Evolutionary conservation across 441 rosid genomes (phyloP).

Genomic region (Gossypium davidsonii): DNA sequence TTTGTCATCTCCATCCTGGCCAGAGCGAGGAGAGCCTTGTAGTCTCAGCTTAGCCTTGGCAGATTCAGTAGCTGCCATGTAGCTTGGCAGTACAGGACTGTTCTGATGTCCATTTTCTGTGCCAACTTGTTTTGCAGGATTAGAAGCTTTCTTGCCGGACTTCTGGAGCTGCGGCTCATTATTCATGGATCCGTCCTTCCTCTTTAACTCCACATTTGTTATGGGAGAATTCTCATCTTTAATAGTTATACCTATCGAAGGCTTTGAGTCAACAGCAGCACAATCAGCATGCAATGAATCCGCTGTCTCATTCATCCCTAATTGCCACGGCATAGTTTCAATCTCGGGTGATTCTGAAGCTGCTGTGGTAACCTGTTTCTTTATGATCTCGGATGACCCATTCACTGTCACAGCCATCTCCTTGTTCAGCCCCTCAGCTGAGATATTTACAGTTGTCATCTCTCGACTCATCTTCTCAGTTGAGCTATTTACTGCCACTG

Average conservation of each 20-base stretch:
- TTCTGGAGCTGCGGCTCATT: constrained; percentile 38
- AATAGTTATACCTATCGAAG: constrained; percentile 28
- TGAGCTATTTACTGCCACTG: constrained; percentile 14
- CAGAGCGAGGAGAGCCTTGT: constrained; percentile 67
- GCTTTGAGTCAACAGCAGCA: constrained; percentile 31
- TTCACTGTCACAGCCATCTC: constrained; percentile 23
- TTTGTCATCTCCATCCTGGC: constrained; percentile 64
- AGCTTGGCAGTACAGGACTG: constrained; percentile 80
- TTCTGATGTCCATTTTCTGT: constrained; percentile 58
- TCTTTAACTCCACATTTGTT: constrained; percentile 35
- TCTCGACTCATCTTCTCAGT: constrained; percentile 31
- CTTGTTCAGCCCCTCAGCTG: constrained; percentile 24
- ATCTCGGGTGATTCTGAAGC: constrained; percentile 27
- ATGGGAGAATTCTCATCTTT: constrained; percentile 38
- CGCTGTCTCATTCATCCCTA: constrained; percentile 31
- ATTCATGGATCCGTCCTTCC: constrained; percentile 38
- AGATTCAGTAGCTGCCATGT: constrained; percentile 91
- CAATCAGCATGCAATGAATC: constrained; percentile 30
- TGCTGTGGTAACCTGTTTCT: constrained; percentile 26
- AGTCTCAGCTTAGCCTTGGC: constrained; percentile 89
- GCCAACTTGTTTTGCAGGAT: constrained; percentile 45
- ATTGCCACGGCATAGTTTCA: constrained; percentile 31
- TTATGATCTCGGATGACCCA: constrained; percentile 24
- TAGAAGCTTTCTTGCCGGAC: constrained; percentile 44
- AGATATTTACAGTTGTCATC: constrained; percentile 5